Evolutionary conservation across 768 basidiomycete species (phyloP), one percentile per base, ranked within the genome.

Genomic region (Asterophora parasitica): DNA sequence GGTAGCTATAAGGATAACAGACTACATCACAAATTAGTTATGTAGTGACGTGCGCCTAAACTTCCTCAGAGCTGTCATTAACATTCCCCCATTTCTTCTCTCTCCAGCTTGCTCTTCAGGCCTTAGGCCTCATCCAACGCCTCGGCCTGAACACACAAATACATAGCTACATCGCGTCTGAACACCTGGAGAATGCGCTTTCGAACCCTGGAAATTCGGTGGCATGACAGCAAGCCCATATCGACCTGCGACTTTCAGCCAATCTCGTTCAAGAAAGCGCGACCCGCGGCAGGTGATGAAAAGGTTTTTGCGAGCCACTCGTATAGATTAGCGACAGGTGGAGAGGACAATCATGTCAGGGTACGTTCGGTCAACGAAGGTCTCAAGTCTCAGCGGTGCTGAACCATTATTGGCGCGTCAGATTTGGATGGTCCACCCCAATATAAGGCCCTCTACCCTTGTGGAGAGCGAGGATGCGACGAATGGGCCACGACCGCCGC

Each of bases 181-280:
- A 35, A 13, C 9, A 20, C 17, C 17, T 35, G 11, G 41, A 49
- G 46, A 61, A 93, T 93, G 90, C 84, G 89, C 51, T 89, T 88
- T 64, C 79, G 88, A 50, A 92, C 91, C 3, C 79, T 94, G 37
- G 92, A 94, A 72, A 96, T 96, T 61, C 79, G 93, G 54, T 96
- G 92, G 92, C 92, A 96, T 75, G 92, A 93, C 73, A 83, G 78
- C 65, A 91, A 91, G 61, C 92, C 92, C 37, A 94, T 99, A 67
- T 94, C 92, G 36, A 90, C 92, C 12, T 92, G 90, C 66, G 96
- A 99, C 74, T 96, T 96, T 62, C 96, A 98, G 62, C 85, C 91
- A 15, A 63, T 83, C 27, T 71, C 87, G 0, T 88, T 77, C 74
- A 89, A 88, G 74, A 87, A 83, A 66, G 83, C 87, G 70, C 81